Base-by-base conservation (phyloP, 306 rosid species). In the Citrullus mucosospermus region DNA sequence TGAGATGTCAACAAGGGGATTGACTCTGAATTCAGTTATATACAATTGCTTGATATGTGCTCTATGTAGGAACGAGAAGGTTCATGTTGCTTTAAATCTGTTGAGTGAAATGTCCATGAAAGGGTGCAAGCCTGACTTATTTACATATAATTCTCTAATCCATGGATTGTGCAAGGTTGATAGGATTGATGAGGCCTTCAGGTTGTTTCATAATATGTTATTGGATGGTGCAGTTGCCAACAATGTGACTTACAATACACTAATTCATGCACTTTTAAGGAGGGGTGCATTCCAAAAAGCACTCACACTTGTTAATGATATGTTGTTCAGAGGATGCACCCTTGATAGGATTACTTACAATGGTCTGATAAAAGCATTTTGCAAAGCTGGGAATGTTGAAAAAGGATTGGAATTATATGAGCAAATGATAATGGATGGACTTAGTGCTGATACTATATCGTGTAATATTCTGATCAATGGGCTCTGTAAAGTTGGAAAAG, bases 111-210 rank as follows among this genome's bases (percentile, higher is more conserved):
- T 94, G 91, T 66, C 89, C 32, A 82, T 80, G 79, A 85, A 87
- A 78, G 96, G 96, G 83, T 90, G 96, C 85, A 92, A 90, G 87
- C 96, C 95, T 1, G 97, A 94, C 80, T 77, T 85, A 70, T 89
- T 85, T 84, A 90, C 97, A 44, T 90, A 85, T 77, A 94, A 90
- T 84, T 88, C 98, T 63, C 78, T 94, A 77, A 92, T 94, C 81
- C 73, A 78, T 82, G 98, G 96, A 72, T 85, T 94, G 20, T 92
- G 96, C 88, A 84, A 80, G 68, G 84, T 82, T 79, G 79, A 87
- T 80, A 83, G 79, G 83, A 87, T 92, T 86, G 90, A 89, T 78
- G 85, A 87, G 79, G 98, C 96, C 54, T 72, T 87, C 88, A 78
- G 82, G 59, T 78, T 92, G 83, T 89, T 85, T 78, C 90, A 58